Percentiles rank a stretch among this genome's conserved stretches.
Evolutionary conservation across 805 yeast genomes (phyloP).

Genomic region (Myxozyma sirexii): DNA sequence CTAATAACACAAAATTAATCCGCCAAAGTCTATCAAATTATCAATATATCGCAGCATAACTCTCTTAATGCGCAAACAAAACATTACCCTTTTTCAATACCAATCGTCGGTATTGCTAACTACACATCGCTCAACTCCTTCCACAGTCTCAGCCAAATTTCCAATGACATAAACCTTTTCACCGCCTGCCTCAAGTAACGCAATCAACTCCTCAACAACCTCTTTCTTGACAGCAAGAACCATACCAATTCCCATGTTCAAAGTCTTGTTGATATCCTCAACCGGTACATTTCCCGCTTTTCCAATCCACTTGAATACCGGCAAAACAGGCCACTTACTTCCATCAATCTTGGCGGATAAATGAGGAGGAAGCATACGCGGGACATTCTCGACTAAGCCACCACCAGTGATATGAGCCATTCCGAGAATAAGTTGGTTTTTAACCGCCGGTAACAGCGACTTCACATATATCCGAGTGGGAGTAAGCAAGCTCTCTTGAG

Average conservation of each 20-base stretch:
- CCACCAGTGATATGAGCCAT: conserved; percentile 99
- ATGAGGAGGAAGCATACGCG: conserved; percentile 84
- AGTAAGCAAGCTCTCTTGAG: conserved; percentile 81
- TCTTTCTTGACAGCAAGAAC: conserved; percentile 75
- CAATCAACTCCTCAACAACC: conserved; percentile 60
- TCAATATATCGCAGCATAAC: no score
- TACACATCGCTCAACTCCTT: conserved; percentile 52
- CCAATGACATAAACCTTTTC: conserved; percentile 79
- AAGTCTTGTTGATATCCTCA: conserved; percentile 81
- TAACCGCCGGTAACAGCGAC: conserved; percentile 75
- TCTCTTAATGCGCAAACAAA: background rate
- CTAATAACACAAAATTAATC: no score
- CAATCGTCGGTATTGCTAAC: conserved; percentile 53
- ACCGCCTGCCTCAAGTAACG: conserved; percentile 61
- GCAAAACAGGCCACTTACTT: conserved; percentile 79
- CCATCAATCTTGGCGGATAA: conserved; percentile 82
- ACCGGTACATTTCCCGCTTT: conserved; percentile 87
- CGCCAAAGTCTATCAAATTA: no score
- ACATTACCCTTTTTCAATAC: conserved; percentile 40
- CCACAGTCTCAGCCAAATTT: conserved; percentile 45
- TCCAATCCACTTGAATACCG: conserved; percentile 92
- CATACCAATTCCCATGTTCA: conserved; percentile 98
- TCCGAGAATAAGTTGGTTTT: conserved; percentile 71
- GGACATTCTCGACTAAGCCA: conserved; percentile 93
- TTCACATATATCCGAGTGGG: conserved; percentile 96